phyloP scores from a whole-genome alignment of 305 asterid species.

The Fraxinus dipetala region DNA sequence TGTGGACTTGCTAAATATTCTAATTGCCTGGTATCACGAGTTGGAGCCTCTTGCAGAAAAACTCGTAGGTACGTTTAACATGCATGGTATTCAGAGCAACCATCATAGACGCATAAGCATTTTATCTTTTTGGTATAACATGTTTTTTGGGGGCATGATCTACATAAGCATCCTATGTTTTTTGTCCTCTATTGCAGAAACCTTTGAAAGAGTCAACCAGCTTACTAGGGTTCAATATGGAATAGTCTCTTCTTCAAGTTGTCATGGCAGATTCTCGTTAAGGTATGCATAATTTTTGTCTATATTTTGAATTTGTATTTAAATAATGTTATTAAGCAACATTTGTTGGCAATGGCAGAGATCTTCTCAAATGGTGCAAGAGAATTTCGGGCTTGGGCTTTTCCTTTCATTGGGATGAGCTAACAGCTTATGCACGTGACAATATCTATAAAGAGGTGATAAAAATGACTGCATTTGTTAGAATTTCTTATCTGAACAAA shows the following conservation, averaged over 20 bases:
- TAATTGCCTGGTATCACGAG: conserved; percentile 66
- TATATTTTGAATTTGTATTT: conserved; percentile 6
- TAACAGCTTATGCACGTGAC: conserved; percentile 46
- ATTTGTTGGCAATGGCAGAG: conserved; percentile 48
- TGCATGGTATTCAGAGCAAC: background rate
- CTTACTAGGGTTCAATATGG: conserved; percentile 52
- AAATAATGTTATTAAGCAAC: conserved; percentile 14
- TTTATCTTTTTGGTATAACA: background rate
- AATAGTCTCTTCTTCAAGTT: conserved; percentile 35
- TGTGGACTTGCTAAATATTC: conserved; percentile 57
- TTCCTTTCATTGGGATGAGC: conserved; percentile 35
- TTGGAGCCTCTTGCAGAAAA: conserved; percentile 50
- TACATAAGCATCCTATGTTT: conserved; percentile 1
- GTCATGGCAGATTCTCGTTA: conserved; percentile 67
- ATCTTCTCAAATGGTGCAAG: conserved; percentile 90
- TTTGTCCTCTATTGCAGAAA: conserved; percentile 48
- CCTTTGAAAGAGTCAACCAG: conserved; percentile 60
- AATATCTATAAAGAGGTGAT: conserved; percentile 70
- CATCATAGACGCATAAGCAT: background rate
- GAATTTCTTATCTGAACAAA: conserved; percentile 5
- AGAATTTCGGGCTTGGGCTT: conserved; percentile 58
- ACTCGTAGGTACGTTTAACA: conserved; percentile 54
- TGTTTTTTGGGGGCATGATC: background rate
- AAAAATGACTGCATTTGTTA: conserved; percentile 5
- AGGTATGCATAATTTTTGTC: conserved; percentile 45